phyloP scores from a whole-genome alignment of 768 basidiomycete species.

The Hortiboletus campestris region DNA sequence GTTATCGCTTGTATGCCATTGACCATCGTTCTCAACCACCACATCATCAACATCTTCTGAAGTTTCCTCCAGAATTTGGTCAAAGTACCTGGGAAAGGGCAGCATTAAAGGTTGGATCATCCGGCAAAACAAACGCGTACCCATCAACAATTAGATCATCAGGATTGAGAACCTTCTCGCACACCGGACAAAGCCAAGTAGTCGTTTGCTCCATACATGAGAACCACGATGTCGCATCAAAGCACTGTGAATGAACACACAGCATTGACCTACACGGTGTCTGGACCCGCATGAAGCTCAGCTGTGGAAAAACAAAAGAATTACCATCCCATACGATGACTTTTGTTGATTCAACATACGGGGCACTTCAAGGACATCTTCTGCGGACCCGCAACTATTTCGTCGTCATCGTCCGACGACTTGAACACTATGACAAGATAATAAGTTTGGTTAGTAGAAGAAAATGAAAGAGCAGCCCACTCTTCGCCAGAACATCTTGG shows the following conservation, averaged over 20 bases:
- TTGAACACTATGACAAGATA: slow-evolving; percentile 49
- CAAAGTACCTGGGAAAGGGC: slow-evolving; percentile 67
- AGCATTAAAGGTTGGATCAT: not conserved
- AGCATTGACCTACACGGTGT: slow-evolving; percentile 83
- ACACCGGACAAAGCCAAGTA: slow-evolving; percentile 93
- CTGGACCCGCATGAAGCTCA: slow-evolving; percentile 83
- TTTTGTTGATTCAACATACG: slow-evolving; percentile 45
- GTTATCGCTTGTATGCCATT: slow-evolving; percentile 93
- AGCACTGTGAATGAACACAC: slow-evolving; percentile 92
- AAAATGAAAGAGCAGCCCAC: slow-evolving; percentile 43
- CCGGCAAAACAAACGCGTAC: slow-evolving; percentile 41
- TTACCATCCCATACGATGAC: not conserved
- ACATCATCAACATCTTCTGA: slow-evolving; percentile 87
- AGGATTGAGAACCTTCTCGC: slow-evolving; percentile 72
- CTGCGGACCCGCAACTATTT: slow-evolving; percentile 86
- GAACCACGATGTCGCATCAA: slow-evolving; percentile 93
- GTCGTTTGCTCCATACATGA: slow-evolving; percentile 96
- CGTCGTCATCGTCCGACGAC: slow-evolving; percentile 71
- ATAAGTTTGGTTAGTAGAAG: not conserved
- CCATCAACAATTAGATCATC: slow-evolving; percentile 91
- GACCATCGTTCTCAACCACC: slow-evolving; percentile 88
- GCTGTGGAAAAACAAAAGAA: slow-evolving; percentile 36
- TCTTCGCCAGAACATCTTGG: slow-evolving; percentile 61
- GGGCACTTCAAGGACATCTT: slow-evolving; percentile 94
- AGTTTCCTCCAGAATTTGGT: slow-evolving; percentile 75